These are phyloP conservation scores for Nothophaeocryptopus gaeumannii DNA, from an alignment of 2,329 filamentous ascomycete genomes.

Conservation along the genomic window DNA sequence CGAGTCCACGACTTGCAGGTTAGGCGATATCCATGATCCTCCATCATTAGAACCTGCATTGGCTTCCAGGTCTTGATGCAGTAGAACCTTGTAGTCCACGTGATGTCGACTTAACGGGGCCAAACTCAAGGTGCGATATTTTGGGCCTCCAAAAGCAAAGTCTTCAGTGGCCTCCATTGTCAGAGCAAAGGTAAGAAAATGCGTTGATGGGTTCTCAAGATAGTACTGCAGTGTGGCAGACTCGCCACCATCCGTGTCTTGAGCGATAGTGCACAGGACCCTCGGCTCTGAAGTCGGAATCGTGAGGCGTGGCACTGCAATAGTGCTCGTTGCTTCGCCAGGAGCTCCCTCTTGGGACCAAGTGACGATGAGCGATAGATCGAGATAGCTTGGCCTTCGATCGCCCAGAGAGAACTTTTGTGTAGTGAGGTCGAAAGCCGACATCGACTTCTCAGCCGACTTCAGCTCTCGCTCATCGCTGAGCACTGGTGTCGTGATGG, in stretches of 20 bases:
- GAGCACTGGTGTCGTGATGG: conserved; percentile 23
- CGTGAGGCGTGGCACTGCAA: conserved; percentile 75
- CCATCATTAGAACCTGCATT: conserved; percentile 12
- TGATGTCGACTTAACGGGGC: conserved; percentile 75
- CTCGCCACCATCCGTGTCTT: conserved; percentile 1
- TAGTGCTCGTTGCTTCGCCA: conserved; percentile 55
- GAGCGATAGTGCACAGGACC: conserved; percentile 59
- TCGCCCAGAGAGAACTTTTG: conserved; percentile 81
- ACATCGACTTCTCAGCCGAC: conserved; percentile 13
- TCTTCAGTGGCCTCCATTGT: conserved; percentile 88
- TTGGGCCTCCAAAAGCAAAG: conserved; percentile 89
- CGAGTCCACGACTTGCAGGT: conserved; percentile 75
- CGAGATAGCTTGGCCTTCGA: conserved; percentile 69
- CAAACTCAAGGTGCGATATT: conserved; percentile 74
- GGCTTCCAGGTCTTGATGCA: conserved; percentile 45
- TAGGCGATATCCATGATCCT: conserved; percentile 68
- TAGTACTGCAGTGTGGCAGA: conserved; percentile 57
- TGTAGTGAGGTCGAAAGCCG: conserved; percentile 54
- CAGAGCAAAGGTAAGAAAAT: conserved; percentile 90
- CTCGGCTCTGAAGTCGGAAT: conserved; percentile 82
- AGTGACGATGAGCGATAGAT: conserved; percentile 69
- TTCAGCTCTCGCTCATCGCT: conserved; percentile 16
- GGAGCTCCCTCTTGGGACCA: conserved; percentile 63
- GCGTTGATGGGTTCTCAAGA: conserved; percentile 89
- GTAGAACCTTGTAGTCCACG: conserved; percentile 71